phyloP scores from a whole-genome alignment of 1,139 yeast species.

The Meyerozyma sp. region DNA sequence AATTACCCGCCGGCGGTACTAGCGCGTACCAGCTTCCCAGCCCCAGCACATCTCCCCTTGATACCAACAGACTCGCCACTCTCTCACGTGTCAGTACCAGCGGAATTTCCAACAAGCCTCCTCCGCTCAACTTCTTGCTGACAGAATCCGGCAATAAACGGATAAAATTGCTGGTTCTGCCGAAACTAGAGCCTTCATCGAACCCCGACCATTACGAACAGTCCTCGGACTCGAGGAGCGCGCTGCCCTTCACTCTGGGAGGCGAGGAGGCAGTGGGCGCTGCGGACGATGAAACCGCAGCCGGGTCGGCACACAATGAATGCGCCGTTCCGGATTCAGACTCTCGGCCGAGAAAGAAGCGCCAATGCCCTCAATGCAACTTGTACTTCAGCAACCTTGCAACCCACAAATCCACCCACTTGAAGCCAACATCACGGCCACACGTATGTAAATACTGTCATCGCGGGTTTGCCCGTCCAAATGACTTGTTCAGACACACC shows the following conservation, averaged over 20 bases:
- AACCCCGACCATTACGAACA: not conserved
- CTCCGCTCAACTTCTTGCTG: not conserved
- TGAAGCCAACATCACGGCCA: constrained; percentile 69
- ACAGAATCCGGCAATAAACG: not conserved
- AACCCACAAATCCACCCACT: constrained; percentile 80
- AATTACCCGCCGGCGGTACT: not conserved
- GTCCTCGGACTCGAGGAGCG: not conserved
- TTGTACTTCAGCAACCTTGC: constrained; percentile 74
- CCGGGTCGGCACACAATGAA: constrained; percentile 4
- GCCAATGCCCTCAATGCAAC: constrained; percentile 81
- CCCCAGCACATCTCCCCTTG: constrained; percentile 1
- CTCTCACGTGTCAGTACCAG: not conserved
- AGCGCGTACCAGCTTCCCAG: not conserved
- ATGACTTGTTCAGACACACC: constrained; percentile 78
- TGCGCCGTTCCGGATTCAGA: constrained; percentile 5
- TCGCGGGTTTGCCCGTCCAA: constrained; percentile 84
- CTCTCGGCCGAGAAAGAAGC: constrained; percentile 61
- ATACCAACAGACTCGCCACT: not conserved
- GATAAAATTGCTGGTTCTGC: not conserved
- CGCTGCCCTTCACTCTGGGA: not conserved
- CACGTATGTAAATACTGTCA: constrained; percentile 72
- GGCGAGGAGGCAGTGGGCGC: not conserved
- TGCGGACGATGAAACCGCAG: constrained; percentile 3
- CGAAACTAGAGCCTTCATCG: not conserved
- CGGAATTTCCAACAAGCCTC: not conserved